A percentile compares a stretch with the other conserved stretches of the same genome.
These are phyloP conservation scores for Roridomyces roridus DNA, from an alignment of 768 basidiomycete species.

Conservation along the genomic window DNA sequence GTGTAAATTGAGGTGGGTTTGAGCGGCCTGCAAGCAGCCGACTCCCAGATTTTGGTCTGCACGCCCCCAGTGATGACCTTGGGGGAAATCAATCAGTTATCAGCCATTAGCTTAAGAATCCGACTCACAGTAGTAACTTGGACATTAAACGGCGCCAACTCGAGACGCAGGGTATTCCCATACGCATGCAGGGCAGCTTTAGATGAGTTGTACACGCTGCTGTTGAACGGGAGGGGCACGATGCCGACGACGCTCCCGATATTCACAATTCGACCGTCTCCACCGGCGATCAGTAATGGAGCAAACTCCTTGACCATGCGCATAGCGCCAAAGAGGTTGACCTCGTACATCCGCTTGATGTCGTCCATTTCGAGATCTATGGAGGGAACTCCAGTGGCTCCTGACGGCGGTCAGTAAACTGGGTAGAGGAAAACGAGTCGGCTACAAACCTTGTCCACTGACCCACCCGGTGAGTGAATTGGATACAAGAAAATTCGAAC, in stretches of 20 bases:
- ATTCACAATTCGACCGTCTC: constrained; percentile 30
- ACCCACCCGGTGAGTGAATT: too few species aligned
- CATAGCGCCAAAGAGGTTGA: neutral
- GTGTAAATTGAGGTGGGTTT: too few species aligned
- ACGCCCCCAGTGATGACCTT: too few species aligned
- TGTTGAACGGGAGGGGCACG: constrained; percentile 32
- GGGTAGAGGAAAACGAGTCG: too few species aligned
- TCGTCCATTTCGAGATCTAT: constrained; percentile 27
- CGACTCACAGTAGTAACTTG: too few species aligned
- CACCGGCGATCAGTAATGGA: neutral
- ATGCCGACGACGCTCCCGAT: constrained; percentile 32
- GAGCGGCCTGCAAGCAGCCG: too few species aligned
- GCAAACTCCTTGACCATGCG: neutral
- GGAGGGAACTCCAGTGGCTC: neutral
- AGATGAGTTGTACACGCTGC: constrained; percentile 29
- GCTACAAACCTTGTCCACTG: too few species aligned
- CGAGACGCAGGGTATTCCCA: constrained; percentile 34
- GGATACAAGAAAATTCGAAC: too few species aligned
- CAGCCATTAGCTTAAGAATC: too few species aligned
- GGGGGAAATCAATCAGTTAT: too few species aligned
- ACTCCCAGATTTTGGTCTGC: too few species aligned
- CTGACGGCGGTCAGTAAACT: too few species aligned
- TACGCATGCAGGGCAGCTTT: constrained; percentile 37
- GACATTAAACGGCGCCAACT: constrained; percentile 34
- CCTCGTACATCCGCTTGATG: neutral